phyloP scores from a whole-genome alignment of 371 early-diverging fungal species.

The Umbelopsis sp. region DNA sequence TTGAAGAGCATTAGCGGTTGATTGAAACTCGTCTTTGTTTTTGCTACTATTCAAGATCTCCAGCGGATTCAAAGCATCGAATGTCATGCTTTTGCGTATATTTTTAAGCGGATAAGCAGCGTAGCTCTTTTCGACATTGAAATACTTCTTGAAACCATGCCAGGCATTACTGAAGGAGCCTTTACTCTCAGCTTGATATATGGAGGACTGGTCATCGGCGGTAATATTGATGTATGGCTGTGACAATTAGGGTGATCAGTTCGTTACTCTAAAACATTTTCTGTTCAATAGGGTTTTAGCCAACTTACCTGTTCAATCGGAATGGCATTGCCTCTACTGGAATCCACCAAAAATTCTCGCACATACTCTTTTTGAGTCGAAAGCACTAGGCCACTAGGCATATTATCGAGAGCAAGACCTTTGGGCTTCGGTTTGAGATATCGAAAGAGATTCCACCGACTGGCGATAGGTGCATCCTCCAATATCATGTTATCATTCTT shows the following conservation, averaged over 20 bases:
- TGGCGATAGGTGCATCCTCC: conserved; percentile 38
- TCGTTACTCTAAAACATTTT: neutral
- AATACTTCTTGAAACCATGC: neutral
- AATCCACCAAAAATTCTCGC: conserved; percentile 53
- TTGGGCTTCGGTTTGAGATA: conserved; percentile 59
- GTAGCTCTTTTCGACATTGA: neutral
- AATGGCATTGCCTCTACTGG: neutral
- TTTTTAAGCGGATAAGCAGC: neutral
- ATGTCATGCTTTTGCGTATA: conserved; percentile 3
- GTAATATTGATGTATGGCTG: neutral
- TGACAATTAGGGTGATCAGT: neutral
- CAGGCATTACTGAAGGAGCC: neutral
- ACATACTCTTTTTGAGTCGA: conserved; percentile 54
- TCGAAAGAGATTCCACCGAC: conserved; percentile 55
- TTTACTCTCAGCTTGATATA: conserved; percentile 3
- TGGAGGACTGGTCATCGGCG: neutral
- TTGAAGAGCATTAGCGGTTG: conserved; percentile 21
- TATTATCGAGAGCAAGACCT: conserved; percentile 44
- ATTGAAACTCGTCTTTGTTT: neutral
- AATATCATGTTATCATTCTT: conserved; percentile 38
- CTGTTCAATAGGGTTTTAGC: neutral
- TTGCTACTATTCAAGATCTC: neutral
- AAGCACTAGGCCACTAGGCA: conserved; percentile 43
- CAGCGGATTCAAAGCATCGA: conserved; percentile 8
- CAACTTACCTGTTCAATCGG: neutral